These are phyloP conservation scores for Nemophila menziesii DNA, from an alignment of 257 asterid genomes.

Conservation along the genomic window DNA sequence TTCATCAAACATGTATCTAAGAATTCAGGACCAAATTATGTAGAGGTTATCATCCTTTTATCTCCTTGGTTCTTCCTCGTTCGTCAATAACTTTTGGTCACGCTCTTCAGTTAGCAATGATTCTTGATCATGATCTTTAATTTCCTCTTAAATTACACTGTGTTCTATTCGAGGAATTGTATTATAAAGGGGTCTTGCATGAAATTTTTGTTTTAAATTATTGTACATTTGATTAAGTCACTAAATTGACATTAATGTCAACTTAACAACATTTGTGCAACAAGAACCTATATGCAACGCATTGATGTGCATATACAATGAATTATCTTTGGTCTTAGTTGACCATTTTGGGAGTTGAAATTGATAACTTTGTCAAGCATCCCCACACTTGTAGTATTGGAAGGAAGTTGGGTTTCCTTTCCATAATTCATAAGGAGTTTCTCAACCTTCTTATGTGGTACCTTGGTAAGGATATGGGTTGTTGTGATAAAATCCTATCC, in stretches of 20 bases:
- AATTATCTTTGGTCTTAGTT: background rate
- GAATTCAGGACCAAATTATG: background rate
- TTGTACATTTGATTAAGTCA: background rate
- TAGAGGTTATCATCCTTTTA: background rate
- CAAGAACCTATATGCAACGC: background rate
- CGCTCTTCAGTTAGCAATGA: background rate
- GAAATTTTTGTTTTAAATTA: background rate
- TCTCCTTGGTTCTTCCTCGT: background rate
- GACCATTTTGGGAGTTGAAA: background rate
- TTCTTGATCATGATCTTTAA: background rate
- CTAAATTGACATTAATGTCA: background rate
- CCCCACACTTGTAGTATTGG: background rate
- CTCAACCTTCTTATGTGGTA: background rate
- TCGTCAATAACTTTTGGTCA: too few relatives aligned
- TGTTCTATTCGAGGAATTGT: background rate
- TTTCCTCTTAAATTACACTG: too few relatives aligned
- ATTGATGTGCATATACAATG: background rate
- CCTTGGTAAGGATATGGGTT: background rate
- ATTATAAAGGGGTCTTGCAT: background rate
- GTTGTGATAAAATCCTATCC: background rate
- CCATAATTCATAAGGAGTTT: background rate
- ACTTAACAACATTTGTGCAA: background rate
- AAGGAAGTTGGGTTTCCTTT: background rate
- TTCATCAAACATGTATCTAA: background rate
- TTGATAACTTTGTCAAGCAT: background rate